A percentile compares a stretch with the other conserved stretches of the same genome.
Conservation (phyloP, 257 asterid species). For the Lantana camara region DNA sequence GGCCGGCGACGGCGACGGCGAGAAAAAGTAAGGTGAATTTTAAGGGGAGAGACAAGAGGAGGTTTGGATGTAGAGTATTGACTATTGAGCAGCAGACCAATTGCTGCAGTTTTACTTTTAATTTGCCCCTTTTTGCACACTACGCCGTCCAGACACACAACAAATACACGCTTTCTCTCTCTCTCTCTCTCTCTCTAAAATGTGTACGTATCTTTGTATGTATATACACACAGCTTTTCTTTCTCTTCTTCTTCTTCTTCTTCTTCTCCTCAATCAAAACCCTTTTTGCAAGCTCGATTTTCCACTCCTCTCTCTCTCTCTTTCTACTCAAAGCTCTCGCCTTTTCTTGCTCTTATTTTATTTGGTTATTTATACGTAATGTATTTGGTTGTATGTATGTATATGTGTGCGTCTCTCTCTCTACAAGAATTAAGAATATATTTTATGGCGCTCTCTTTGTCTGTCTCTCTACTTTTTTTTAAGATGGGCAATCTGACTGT, state of each 20-base stretch:
- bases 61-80: constrained; percentile 86
- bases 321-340: constrained; percentile 39
- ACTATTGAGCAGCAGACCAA: constrained; percentile 94
- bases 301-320: constrained; percentile 5
- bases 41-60: constrained; percentile 57
- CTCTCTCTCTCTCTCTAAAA: constrained; percentile 24
- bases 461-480: too few relatives aligned
- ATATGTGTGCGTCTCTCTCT: constrained; percentile 19
- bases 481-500: too few relatives aligned
- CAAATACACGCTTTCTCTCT: constrained; percentile 33
- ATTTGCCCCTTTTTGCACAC: constrained; percentile 76
- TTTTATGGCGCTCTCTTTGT: constrained; percentile 1
- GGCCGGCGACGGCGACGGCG: constrained; percentile 39
- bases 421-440: constrained; percentile 9
- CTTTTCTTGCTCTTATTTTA: constrained; percentile 21
- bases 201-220: background rate
- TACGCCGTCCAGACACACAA: constrained; percentile 61
- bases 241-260: constrained; percentile 9
- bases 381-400: background rate
- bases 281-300: constrained; percentile 13
- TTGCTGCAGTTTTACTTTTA: constrained; percentile 60
- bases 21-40: constrained; percentile 27
- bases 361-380: background rate
- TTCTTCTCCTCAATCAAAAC: constrained; percentile 24
- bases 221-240: background rate